These are phyloP conservation scores for Phaffia tasmanica DNA, from an alignment of 768 basidiomycete species.

Conservation along the genomic window DNA sequence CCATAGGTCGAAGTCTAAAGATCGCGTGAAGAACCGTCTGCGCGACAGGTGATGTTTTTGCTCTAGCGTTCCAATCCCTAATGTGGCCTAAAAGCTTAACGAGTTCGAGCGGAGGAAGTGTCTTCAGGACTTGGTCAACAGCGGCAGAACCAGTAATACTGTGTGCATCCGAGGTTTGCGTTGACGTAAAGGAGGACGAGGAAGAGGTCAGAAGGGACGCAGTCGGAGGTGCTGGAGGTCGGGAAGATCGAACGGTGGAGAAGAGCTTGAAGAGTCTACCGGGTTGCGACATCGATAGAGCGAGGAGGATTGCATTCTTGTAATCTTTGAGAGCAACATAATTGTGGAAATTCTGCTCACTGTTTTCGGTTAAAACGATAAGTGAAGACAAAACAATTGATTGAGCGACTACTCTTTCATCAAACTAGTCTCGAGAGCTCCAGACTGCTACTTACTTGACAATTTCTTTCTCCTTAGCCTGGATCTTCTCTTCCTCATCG, in stretches of 20 bases:
- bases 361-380: constrained; percentile 35
- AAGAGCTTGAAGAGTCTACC: constrained; percentile 74
- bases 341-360: constrained; percentile 92
- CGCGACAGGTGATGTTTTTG: constrained; percentile 72
- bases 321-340: constrained; percentile 81
- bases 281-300: constrained; percentile 86
- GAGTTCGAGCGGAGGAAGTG: constrained; percentile 60
- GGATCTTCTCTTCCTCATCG: constrained; percentile 61
- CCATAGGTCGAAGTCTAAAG: constrained; percentile 61
- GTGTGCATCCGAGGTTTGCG: constrained; percentile 31
- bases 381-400: neutral
- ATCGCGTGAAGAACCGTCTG: constrained; percentile 73
- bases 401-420: neutral
- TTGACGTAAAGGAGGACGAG: constrained; percentile 15
- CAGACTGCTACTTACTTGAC: constrained; percentile 53
- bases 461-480: constrained; percentile 59
- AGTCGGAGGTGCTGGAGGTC: constrained; percentile 14
- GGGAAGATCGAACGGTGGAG: constrained; percentile 46
- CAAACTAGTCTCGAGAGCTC: neutral
- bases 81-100: constrained; percentile 69
- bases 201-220: constrained; percentile 26
- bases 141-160: constrained; percentile 55
- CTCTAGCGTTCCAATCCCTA: constrained; percentile 88
- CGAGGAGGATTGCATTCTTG: constrained; percentile 77
- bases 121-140: constrained; percentile 71